Conservation (phyloP, 495 filamentous ascomycete genomes). For the Amniculicola lignicola region DNA sequence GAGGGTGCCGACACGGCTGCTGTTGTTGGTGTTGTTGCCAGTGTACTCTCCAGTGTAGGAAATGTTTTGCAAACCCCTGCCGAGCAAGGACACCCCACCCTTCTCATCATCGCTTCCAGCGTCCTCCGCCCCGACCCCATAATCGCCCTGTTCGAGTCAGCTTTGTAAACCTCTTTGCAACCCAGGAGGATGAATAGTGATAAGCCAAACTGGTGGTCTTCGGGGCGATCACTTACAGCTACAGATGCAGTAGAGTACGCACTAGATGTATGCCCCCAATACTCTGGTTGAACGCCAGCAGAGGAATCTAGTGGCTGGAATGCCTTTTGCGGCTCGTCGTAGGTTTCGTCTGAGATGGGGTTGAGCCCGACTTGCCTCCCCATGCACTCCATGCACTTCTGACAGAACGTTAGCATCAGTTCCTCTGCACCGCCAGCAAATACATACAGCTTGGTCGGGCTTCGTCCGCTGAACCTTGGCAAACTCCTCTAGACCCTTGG, state of each 20-base stretch:
- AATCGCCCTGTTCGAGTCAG: too few relatives aligned
- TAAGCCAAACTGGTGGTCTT: too few relatives aligned
- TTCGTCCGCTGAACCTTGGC: slow-evolving; percentile 55
- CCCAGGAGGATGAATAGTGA: too few relatives aligned
- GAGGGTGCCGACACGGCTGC: neutral
- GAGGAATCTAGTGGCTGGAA: slow-evolving; percentile 8
- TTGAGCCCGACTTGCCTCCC: slow-evolving; percentile 24
- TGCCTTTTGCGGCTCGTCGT: slow-evolving; percentile 20
- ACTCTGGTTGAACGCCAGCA: slow-evolving; percentile 6
- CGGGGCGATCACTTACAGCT: slow-evolving; percentile 24
- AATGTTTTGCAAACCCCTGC: neutral
- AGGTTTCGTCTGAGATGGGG: slow-evolving; percentile 18
- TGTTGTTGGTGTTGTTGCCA: neutral
- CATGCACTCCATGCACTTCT: slow-evolving; percentile 32
- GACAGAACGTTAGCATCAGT: neutral
- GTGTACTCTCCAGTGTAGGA: too few relatives aligned
- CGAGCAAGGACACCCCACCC: neutral
- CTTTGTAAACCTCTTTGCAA: too few relatives aligned
- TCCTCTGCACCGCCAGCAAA: neutral
- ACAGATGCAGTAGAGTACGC: slow-evolving; percentile 12
- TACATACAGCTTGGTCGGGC: slow-evolving; percentile 44
- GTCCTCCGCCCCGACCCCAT: neutral
- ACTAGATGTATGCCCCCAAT: neutral
- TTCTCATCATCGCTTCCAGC: neutral
- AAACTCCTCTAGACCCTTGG: slow-evolving; percentile 52